Percentiles rank a stretch among this genome's conserved stretches.
Conservation (phyloP, 1,139 yeast genomes). For the Pichia sp. region DNA sequence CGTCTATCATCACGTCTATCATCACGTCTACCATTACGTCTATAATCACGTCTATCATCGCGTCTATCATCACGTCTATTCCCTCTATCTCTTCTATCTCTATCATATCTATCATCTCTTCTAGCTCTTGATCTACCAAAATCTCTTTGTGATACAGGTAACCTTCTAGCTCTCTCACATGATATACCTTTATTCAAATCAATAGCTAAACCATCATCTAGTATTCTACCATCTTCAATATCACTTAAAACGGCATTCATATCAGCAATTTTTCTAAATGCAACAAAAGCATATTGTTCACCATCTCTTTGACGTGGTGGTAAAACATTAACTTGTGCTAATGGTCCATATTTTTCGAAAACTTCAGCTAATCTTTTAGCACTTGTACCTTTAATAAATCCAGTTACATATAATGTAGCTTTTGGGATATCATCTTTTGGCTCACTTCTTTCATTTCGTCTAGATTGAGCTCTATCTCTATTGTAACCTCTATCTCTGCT, state of each 20-base stretch:
- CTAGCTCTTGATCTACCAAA: background rate
- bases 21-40: slow-evolving; percentile 17
- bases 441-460: background rate
- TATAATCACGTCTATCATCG: slow-evolving; percentile 9
- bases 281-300: slow-evolving; percentile 69
- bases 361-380: slow-evolving; percentile 65
- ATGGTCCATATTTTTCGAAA: slow-evolving; percentile 63
- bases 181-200: slow-evolving; percentile 37
- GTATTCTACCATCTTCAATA: slow-evolving; percentile 37
- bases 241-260: slow-evolving; percentile 55
- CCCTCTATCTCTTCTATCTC: slow-evolving; percentile 13
- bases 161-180: slow-evolving; percentile 54
- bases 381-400: slow-evolving; percentile 52
- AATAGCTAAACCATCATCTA: slow-evolving; percentile 31
- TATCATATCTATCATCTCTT: slow-evolving; percentile 12
- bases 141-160: slow-evolving; percentile 38
- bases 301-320: slow-evolving; percentile 63
- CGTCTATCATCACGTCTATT: slow-evolving; percentile 22
- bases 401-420: slow-evolving; percentile 30
- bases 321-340: slow-evolving; percentile 63
- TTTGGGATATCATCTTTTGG: slow-evolving; percentile 13
- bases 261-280: slow-evolving; percentile 52
- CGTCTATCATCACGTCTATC: slow-evolving; percentile 19
- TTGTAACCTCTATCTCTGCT: background rate
- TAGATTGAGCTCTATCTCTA: background rate